Base-by-base conservation (phyloP, 108 stramenopile species). In the Epithemia pelagica region DNA sequence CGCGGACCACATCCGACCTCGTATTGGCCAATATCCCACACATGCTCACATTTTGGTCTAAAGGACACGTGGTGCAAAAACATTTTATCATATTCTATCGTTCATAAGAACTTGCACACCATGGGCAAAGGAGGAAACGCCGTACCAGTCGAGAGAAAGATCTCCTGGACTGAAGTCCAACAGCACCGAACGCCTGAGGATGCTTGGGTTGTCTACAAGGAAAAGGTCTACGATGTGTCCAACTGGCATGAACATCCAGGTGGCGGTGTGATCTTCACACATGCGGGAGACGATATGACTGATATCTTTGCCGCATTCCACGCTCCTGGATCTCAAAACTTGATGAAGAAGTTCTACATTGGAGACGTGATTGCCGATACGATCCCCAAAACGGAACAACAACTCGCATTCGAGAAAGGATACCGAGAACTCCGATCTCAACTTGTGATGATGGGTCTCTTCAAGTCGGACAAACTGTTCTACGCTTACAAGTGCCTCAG, bases 221-320 rank as follows among this genome's bases (percentile, higher is more conserved):
- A 97, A 84, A 95, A 96, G 71, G 97, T 99, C 27, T 98, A 97
- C 69, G 97, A 99, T 61, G 97, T 99, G 24, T 94, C 92, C 58
- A 77, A 89, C 67, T 99, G 97, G 97, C 83, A 95, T 69, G 95
- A 95, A 62, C 97, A 98, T 72, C 97, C 97, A 7, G 97, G 95
- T 31, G 95, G 95, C 52, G 89, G 82, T 28, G 95, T 99, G 25
- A 96, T 99, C 70, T 98, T 97, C 84, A 97, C 97, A 32, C 95
- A 96, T 67, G 98, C 99, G 2, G 99, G 99, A 56, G 95, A 96
- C 59, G 99, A 99, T 76, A 95, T 94, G 84, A 98, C 99, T 22
- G 99, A 98, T 66, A 96, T 98, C 61, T 99, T 99, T 68, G 96
- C 96, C 28, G 96, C 96, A 33, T 99, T 99, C 74, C 99, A 99